Evolutionary conservation across 2,329 filamentous ascomycete species (phyloP), one percentile per base, ranked within the genome.

Genomic region (Fusarium sp.): DNA sequence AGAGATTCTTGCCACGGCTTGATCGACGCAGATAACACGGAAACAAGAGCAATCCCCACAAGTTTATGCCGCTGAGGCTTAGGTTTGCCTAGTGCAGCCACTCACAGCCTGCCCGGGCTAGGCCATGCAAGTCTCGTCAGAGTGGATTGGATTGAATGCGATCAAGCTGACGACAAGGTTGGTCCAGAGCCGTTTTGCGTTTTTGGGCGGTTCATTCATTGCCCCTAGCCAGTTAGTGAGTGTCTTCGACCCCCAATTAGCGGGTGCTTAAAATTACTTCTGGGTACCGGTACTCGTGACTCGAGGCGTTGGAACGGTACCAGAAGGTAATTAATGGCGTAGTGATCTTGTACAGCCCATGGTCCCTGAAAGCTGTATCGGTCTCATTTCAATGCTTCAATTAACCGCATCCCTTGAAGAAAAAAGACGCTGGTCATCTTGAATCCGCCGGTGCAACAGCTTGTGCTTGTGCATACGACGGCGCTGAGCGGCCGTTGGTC

Each of bases 11-110:
- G 45, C 64, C 56, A 52, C 22, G 27, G n/a, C 38, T 45, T 50
- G 33, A 15, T 31, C 17, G 22, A 10, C 74, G 75, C 61, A 72
- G 47, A 76, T 76, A 74, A 73, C 46, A 75, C 68, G 75, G 75
- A 62, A 76, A 76, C 58, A 75, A 62, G 36, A 31, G 3, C 4
- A 25, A 35, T 52, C 52, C 52, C 74, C 70, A 72, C 59, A 72
- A 49, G 17, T 46, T 38, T 36, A 33, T 47, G 53, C 41, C 49
- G 36, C 27, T 70, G 58, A 50, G 60, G 60, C 59, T 65, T 57
- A 68, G 67, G 53, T 65, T 56, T 58, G 29, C 22, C 62, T 67
- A 60, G 57, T 35, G 46, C 38, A 65, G 69, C 64, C 69, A 70
- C 58, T 57, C 47, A 70, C 45, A 61, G 63, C 45, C 57, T 56